Evolutionary conservation across 495 filamentous ascomycete genomes (phyloP), one percentile per base, ranked within the genome.

Genomic region (Penicillium maclennaniae): DNA sequence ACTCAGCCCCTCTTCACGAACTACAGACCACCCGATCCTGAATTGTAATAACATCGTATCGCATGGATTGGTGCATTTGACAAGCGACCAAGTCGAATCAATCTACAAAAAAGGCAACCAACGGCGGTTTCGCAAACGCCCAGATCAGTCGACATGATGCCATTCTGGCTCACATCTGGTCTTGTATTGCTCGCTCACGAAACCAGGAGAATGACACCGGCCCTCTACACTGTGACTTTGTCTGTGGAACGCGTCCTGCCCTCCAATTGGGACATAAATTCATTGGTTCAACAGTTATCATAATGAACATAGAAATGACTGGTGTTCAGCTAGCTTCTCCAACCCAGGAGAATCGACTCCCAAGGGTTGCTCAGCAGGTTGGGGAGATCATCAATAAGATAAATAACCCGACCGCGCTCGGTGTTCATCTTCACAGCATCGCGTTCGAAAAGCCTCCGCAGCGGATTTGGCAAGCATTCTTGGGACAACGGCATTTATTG

Each of bases 381-480:
- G 66, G 68, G 23, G 23, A 60, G 12, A 71, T 61, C 4, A 57
- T 71, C 45, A 47, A 45, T 8, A 43, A 47, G 34, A 53, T 66
- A 9, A 59, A 21, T 8, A 34, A 43, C 1, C 55, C 57, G 7
- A 55, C 42, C 16, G 53, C 56, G 34, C 20, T 71, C 19, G 55
- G 46, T 7, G 57, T 62, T 3, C 58, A 66, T 34, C 34, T 71
- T 8, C 66, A 71, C 34, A 53, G 56, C 44, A 36, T 67, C 12
- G 64, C 68, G 0, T 65, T 53, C 44, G 68, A 71, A 43, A 56
- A 49, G 1, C 57, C 60, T 20, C 68, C 68, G 4, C 68, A 71
- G 52, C 56, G 66, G 10, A 55, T 71, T 34, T 71, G 68, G 68
- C 66, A 68, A 50, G 68, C 52, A 14, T 71, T 71, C 39, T 45